Percentiles rank a stretch among this genome's conserved stretches.
Conservation (phyloP, 2,329 filamentous ascomycete genomes). For the Colletotrichum gloeosporioides region DNA sequence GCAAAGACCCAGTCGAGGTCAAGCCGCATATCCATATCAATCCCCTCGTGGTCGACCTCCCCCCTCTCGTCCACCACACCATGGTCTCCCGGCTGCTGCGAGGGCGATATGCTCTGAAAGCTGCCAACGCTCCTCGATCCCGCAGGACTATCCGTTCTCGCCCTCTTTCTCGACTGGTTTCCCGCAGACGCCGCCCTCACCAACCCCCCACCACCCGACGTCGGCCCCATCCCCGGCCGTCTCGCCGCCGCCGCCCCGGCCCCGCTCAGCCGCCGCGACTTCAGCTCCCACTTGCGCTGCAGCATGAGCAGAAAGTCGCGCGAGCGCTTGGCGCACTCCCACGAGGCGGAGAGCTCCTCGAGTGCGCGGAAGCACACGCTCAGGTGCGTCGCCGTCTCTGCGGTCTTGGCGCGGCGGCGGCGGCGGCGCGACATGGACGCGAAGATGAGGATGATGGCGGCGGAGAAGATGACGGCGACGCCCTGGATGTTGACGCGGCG, state of each 20-base stretch:
- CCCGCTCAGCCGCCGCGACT: background rate
- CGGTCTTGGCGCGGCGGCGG: constrained; percentile 8
- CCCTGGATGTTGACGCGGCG: constrained; percentile 26
- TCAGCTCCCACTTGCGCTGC: constrained; percentile 21
- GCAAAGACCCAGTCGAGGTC: constrained; percentile 13
- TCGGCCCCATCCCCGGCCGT: background rate
- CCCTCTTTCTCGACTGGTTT: background rate
- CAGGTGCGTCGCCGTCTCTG: constrained; percentile 15
- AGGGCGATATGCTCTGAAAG: background rate
- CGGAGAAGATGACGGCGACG: constrained; percentile 28
- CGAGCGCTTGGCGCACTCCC: constrained; percentile 29
- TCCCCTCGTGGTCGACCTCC: background rate
- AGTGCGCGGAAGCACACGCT: constrained; percentile 29
- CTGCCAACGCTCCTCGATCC: background rate
- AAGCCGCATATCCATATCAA: constrained; percentile 7
- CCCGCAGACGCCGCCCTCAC: background rate
- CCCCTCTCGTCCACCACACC: background rate
- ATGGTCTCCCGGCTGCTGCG: background rate
- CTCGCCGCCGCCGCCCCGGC: background rate
- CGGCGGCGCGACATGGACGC: constrained; percentile 17
- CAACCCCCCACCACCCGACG: background rate
- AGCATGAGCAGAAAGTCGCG: constrained; percentile 27
- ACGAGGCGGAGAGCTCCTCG: constrained; percentile 22
- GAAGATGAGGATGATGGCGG: constrained; percentile 23
- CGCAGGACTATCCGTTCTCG: background rate